Base-by-base conservation (phyloP, 2,329 filamentous ascomycete species). In the Elsinoe arachidis region DNA sequence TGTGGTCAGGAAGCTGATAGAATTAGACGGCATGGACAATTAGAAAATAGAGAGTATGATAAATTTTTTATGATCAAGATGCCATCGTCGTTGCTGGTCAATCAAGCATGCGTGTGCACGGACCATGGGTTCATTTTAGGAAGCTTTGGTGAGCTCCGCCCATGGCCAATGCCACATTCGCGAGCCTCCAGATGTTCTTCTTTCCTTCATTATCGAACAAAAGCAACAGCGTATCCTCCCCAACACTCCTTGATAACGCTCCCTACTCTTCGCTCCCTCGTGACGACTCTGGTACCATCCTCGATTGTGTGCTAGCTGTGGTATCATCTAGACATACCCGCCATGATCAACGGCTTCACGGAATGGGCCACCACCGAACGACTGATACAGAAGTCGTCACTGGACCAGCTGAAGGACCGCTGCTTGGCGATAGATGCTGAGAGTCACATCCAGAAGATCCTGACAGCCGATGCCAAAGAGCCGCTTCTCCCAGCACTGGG, bases 401-500 rank as follows among this genome's bases (percentile, higher is more conserved):
- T 95, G 63, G 78, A 84, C 60, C 82, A 88, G 61, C 78, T 96
- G 64, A 83, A 87, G 68, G 86, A 85, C 69, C 83, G 83, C 60
- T 81, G 85, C 56, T 81, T 96, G 65, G 91, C 86, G 62, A 84
- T 97, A 66, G 91, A 96, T 76, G 93, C 92, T 57, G 86, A 88
- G 55, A 87, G 95, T 72, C 97, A 93, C 71, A 82, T 99, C 62
- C 81, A 86, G 70, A 83, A 85, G 59, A 81, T 95, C 63, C 83
- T 96, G 66, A 83, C 86, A 67, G 81, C 80, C 58, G 72, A 80
- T 43, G 85, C 82, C 46, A 86, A 88, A 68, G 93, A 99, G 72
- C 91, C 92, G 41, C 84, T 99, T 34, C 81, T 97, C 34, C 84
- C 90, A 57, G 93, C 93, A 19, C 82, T 97, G 49, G 93, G 92